Evolutionary conservation across 2,329 filamentous ascomycete species (phyloP).

Genomic region (Fusarium sp.): DNA sequence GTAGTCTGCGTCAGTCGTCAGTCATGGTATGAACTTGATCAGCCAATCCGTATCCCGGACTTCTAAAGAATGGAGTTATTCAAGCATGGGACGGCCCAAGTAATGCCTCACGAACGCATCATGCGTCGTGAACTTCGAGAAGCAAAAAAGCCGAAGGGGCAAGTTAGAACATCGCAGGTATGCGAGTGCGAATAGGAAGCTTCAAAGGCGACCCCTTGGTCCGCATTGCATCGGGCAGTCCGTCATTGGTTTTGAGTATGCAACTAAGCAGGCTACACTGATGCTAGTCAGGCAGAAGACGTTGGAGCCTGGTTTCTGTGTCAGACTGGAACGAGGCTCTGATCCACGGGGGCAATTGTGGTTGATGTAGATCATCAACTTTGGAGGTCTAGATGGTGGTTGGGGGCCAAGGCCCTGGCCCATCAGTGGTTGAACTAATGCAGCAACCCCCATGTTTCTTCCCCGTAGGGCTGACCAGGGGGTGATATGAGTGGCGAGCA

Average conservation of each 20-base stretch:
- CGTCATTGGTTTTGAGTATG: slow-evolving; percentile 41
- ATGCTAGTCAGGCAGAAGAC: slow-evolving; percentile 44
- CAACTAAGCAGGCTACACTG: slow-evolving; percentile 45
- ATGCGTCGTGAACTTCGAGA: slow-evolving; percentile 26
- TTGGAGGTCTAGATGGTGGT: slow-evolving; percentile 36
- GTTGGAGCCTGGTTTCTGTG: slow-evolving; percentile 45
- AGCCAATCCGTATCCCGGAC: slow-evolving; percentile 11
- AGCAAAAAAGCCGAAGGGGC: slow-evolving; percentile 12
- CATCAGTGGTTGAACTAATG: slow-evolving; percentile 49
- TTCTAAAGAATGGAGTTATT: slow-evolving; percentile 6
- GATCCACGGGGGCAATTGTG: slow-evolving; percentile 37
- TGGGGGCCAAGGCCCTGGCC: slow-evolving; percentile 45
- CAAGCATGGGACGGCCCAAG: slow-evolving; percentile 9
- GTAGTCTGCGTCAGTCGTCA: slow-evolving; percentile 13
- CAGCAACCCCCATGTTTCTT: slow-evolving; percentile 36
- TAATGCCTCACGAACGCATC: slow-evolving; percentile 6
- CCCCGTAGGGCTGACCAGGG: slow-evolving; percentile 49
- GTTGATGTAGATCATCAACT: slow-evolving; percentile 41
- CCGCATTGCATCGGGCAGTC: slow-evolving; percentile 21
- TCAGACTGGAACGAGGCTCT: slow-evolving; percentile 42
- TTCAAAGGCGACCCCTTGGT: slow-evolving; percentile 8
- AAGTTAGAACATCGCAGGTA: slow-evolving; percentile 5
- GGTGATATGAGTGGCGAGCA: slow-evolving; percentile 32
- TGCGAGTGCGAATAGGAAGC: slow-evolving; percentile 7
- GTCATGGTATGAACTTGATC: slow-evolving; percentile 9